Base-by-base conservation (phyloP, 2,329 filamentous ascomycete species). In the Botrytis porri region DNA sequence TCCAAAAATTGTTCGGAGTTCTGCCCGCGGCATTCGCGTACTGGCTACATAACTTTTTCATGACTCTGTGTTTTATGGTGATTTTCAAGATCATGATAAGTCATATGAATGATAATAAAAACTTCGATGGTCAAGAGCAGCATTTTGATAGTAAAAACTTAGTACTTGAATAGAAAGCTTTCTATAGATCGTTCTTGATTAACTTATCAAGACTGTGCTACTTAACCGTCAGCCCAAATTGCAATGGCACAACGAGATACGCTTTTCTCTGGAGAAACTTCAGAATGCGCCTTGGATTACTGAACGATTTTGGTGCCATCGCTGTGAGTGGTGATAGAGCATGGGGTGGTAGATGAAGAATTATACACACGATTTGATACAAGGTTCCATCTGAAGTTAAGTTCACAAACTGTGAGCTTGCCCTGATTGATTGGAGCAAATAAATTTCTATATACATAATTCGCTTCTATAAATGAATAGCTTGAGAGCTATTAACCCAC, bases 171-270 rank as follows among this genome's bases (percentile, higher is more conserved):
- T 3, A 14, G 25, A 10, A 51, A 14, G 48, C 48, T 51, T 51
- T 51, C 12, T 1, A 51, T 14, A n/a, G 0, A 0, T 51, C 8
- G 48, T 48, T 25, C 20, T 3, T 54, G 45, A 48, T 54, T 1
- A n/a, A 5, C 25, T 54, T 54, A 9, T n/a, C 1, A 3, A n/a
- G 1, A n/a, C n/a, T 0, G 2, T 7, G 5, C 10, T n/a, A 2
- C 8, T 54, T 12, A n/a, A 29, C 4, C 6, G 25, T n/a, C 5
- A 12, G 22, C 10, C 10, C 22, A 51, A 14, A 4, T 51, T 51
- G 22, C 4, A n/a, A 51, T 3, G 22, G 48, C 22, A 14, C 22
- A 9, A 48, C 9, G 4, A 4, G 1, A n/a, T n/a, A n/a, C 22
- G 5, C 22, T 25, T 48, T 10, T 8, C 4, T 2, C 22, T 7